Percentiles rank a stretch among this genome's conserved stretches.
Evolutionary conservation across 768 basidiomycete species (phyloP).

Genomic region (Pleurotus sapidus): DNA sequence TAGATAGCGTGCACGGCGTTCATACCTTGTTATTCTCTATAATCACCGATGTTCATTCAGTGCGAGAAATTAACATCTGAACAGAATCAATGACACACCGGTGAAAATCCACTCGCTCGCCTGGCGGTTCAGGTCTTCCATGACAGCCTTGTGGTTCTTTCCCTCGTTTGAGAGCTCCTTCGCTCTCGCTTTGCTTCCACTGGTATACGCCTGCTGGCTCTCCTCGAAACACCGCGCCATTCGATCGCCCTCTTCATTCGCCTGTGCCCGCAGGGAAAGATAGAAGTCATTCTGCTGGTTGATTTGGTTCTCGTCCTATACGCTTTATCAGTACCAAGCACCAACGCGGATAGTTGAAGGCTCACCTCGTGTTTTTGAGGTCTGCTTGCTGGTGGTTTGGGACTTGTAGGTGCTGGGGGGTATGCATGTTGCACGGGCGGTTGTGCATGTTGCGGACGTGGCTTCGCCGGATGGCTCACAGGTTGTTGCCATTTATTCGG

Average conservation of each 20-base stretch:
- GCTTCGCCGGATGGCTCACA: background rate
- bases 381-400: background rate
- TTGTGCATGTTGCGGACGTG: background rate
- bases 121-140: constrained; percentile 76
- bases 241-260: constrained; percentile 74
- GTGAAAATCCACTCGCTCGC: constrained; percentile 88
- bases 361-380: background rate
- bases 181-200: constrained; percentile 73
- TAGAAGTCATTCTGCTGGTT: constrained; percentile 77
- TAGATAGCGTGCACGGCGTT: too few relatives aligned
- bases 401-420: background rate
- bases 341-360: background rate
- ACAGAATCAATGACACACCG: constrained; percentile 38
- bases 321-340: background rate
- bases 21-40: constrained; percentile 75
- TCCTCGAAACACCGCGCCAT: constrained; percentile 72
- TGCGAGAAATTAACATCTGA: background rate
- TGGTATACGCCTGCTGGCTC: constrained; percentile 72
- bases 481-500: too few relatives aligned
- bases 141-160: constrained; percentile 71
- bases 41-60: background rate
- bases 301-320: constrained; percentile 51
- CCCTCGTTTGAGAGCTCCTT: constrained; percentile 82
- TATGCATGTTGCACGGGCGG: background rate
- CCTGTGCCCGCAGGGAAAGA: constrained; percentile 63